These are phyloP conservation scores for Sporisorium reilianum DNA, from an alignment of 1,284 basidiomycete genomes.

Conservation along the genomic window DNA sequence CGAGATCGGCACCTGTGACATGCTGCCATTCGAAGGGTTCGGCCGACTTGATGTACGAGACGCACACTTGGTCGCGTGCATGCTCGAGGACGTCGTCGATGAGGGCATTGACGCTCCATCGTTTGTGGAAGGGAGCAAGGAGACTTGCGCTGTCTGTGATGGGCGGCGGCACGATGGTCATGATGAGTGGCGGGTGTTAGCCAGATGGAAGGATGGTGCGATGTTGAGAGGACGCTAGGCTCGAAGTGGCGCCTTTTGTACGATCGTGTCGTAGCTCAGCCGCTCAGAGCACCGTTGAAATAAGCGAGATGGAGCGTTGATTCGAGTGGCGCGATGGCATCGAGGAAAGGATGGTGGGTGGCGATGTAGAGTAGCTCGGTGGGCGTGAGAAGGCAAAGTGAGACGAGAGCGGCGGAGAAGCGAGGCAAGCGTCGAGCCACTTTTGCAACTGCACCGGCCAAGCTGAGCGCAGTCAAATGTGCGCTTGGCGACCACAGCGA, in stretches of 20 bases:
- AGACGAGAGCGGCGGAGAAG: not conserved
- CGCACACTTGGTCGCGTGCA: slow-evolving; percentile 8
- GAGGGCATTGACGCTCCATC: slow-evolving; percentile 34
- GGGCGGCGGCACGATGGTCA: slow-evolving; percentile 7
- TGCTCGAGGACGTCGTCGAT: slow-evolving; percentile 24
- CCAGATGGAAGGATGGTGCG: not conserved
- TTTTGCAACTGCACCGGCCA: too few relatives aligned
- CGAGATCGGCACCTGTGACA: slow-evolving; percentile 24
- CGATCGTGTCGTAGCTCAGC: not conserved
- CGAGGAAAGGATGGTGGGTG: not conserved
- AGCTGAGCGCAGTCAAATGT: not conserved
- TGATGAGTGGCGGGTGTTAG: not conserved
- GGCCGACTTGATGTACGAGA: slow-evolving; percentile 34
- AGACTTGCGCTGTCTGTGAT: slow-evolving; percentile 24
- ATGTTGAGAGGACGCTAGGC: not conserved
- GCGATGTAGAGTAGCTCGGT: not conserved
- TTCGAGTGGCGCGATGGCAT: not conserved
- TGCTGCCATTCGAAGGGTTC: slow-evolving; percentile 43
- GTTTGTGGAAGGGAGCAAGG: slow-evolving; percentile 25
- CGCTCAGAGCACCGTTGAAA: not conserved
- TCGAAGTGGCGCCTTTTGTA: not conserved
- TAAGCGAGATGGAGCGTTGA: not conserved
- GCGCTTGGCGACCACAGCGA: too few relatives aligned
- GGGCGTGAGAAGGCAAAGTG: not conserved
- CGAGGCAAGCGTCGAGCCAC: not conserved